These are phyloP conservation scores for Linderina pennispora DNA, from an alignment of 192 early-diverging fungal species.

Conservation along the genomic window DNA sequence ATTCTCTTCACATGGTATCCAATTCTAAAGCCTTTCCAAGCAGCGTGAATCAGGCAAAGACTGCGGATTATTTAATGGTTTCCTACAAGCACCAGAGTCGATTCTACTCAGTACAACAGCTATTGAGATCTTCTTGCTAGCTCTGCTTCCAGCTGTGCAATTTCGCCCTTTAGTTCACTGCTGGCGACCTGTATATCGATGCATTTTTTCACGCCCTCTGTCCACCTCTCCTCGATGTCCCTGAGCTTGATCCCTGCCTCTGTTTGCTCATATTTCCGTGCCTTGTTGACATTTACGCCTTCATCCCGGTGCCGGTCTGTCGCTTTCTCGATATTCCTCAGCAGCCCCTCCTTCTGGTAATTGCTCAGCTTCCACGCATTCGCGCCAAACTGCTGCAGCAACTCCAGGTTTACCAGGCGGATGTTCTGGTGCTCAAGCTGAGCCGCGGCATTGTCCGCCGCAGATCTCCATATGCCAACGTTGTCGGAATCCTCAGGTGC, in stretches of 20 bases:
- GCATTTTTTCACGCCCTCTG: slow-evolving; percentile 27
- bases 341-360: slow-evolving; percentile 31
- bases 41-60: too few relatives aligned
- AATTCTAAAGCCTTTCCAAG: too few relatives aligned
- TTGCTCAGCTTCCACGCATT: slow-evolving; percentile 42
- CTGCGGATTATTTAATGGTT: too few relatives aligned
- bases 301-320: slow-evolving; percentile 10
- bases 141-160: slow-evolving; percentile 8
- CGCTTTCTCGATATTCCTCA: slow-evolving; percentile 16
- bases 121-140: background rate
- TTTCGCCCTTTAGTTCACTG: slow-evolving; percentile 13
- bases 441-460: slow-evolving; percentile 34
- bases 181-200: slow-evolving; percentile 43
- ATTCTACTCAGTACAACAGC: background rate
- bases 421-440: slow-evolving; percentile 44
- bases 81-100: too few relatives aligned
- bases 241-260: slow-evolving; percentile 28
- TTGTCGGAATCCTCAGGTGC: slow-evolving; percentile 2
- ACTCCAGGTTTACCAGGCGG: slow-evolving; percentile 34
- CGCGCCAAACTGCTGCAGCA: slow-evolving; percentile 41
- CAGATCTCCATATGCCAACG: slow-evolving; percentile 20
- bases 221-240: slow-evolving; percentile 27
- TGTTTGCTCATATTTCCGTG: slow-evolving; percentile 30
- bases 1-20: too few relatives aligned
- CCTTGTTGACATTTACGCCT: slow-evolving; percentile 28